Conservation (phyloP, 805 yeast species). For the Starmerella apicola region DNA sequence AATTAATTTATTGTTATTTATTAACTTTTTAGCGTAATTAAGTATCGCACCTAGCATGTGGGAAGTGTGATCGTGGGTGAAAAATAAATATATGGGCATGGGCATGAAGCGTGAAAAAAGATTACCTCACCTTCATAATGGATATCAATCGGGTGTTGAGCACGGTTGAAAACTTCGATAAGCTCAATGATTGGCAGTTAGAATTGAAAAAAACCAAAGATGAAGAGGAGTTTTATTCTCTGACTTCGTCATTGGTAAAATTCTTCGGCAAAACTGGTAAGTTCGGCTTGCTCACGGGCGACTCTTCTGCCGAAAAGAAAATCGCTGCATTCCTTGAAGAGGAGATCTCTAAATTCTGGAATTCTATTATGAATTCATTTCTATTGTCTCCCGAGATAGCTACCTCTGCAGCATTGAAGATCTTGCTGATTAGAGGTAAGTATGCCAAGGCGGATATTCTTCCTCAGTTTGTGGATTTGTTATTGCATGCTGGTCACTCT, state of each 20-base stretch:
- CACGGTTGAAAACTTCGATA: constrained; percentile 36
- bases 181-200: constrained; percentile 37
- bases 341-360: constrained; percentile 14
- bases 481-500: constrained; percentile 28
- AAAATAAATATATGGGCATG: no score
- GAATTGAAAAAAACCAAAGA: constrained; percentile 26
- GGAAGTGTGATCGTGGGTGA: no score
- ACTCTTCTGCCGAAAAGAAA: constrained; percentile 52
- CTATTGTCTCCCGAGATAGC: constrained; percentile 2
- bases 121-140: no score
- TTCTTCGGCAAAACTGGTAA: constrained; percentile 39
- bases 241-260: constrained; percentile 31
- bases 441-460: constrained; percentile 44
- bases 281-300: constrained; percentile 30
- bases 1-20: no score
- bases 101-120: no score
- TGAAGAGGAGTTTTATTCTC: constrained; percentile 18
- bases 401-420: constrained; percentile 41
- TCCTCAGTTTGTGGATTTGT: constrained; percentile 35
- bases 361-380: neutral
- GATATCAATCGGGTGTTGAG: constrained; percentile 10
- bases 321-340: constrained; percentile 32
- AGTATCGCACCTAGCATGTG: no score
- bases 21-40: no score
- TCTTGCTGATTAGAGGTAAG: constrained; percentile 40